Evolutionary conservation across 768 basidiomycete genomes (phyloP), one percentile per base, ranked within the genome.

Genomic region (Trametes sanguinea): DNA sequence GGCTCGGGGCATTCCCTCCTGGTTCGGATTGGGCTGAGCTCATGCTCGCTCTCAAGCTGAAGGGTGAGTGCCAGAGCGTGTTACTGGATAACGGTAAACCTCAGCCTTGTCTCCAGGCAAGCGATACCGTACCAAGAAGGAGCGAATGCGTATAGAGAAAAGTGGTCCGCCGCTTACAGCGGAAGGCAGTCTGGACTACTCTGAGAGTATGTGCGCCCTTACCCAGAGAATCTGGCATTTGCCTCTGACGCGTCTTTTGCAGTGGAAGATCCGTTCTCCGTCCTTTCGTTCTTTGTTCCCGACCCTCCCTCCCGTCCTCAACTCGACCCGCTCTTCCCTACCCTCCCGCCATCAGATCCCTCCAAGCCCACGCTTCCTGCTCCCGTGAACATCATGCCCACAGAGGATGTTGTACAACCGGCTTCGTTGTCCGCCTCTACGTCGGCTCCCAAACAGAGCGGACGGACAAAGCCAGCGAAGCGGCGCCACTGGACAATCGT

Each of bases 181-280:
- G n/a, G 90, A 93, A 69, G 90, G 90, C n/a, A 92, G 90, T 72
- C 75, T 92, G 35, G 85, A 90, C 73, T 91, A 90, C 66, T 66
- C 80, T 29, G 84, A 90, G 72, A 84, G 89, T 90, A 68, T 44
- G 85, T 76, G 1, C 16, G 8, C 13, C 42, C 39, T 5, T 14
- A n/a, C 37, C 22, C 22, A 22, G 22, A 22, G 22, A 22, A 22
- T 22, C 22, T 22, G 22, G 5, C n/a, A 8, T 37, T 2, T 32
- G 22, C 22, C 22, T 11, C 51, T 60, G 32, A 54, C 35, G 14
- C 33, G 37, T 13, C 43, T 29, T 1, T 27, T 45, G n/a, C 53
- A 91, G 89, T 91, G 82, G 90, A 92, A 71, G 88, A 91, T 63
- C 89, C 90, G 0, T 91, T 91, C 71, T 81, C 87, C 9, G 74